phyloP scores from a whole-genome alignment of 805 yeast species.

The Cyberlindnera mycetangii region DNA sequence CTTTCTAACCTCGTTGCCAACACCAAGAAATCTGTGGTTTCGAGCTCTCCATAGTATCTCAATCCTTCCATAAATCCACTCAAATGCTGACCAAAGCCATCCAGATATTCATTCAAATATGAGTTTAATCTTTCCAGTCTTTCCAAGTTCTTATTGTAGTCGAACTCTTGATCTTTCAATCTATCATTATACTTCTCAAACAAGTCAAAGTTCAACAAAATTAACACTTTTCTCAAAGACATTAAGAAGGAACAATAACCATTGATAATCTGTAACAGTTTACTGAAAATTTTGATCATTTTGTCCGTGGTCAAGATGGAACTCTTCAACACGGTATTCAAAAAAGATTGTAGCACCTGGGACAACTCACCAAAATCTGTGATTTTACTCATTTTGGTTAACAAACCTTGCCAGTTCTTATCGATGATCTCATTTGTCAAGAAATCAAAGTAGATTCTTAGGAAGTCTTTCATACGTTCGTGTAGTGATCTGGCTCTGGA shows the following conservation, averaged over 20 bases:
- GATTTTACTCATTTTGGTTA: constrained; percentile 25
- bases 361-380: constrained; percentile 42
- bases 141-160: constrained; percentile 36
- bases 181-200: constrained; percentile 35
- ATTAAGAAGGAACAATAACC: constrained; percentile 46
- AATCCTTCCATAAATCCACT: constrained; percentile 45
- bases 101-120: constrained; percentile 41
- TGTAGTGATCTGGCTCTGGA: constrained; percentile 53
- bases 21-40: constrained; percentile 42
- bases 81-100: constrained; percentile 42
- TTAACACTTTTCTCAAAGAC: constrained; percentile 53
- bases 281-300: constrained; percentile 45
- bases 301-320: constrained; percentile 62
- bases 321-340: constrained; percentile 63
- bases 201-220: constrained; percentile 46
- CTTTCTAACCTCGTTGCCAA: constrained; percentile 42
- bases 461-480: constrained; percentile 45
- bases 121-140: constrained; percentile 41
- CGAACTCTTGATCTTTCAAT: constrained; percentile 38
- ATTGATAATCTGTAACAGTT: constrained; percentile 44
- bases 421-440: constrained; percentile 60
- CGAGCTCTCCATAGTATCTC: constrained; percentile 46
- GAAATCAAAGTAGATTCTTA: constrained; percentile 53
- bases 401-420: constrained; percentile 45
- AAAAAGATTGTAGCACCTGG: constrained; percentile 48